phyloP scores from a whole-genome alignment of 441 rosid genomes.

The Omphalea diandra region DNA sequence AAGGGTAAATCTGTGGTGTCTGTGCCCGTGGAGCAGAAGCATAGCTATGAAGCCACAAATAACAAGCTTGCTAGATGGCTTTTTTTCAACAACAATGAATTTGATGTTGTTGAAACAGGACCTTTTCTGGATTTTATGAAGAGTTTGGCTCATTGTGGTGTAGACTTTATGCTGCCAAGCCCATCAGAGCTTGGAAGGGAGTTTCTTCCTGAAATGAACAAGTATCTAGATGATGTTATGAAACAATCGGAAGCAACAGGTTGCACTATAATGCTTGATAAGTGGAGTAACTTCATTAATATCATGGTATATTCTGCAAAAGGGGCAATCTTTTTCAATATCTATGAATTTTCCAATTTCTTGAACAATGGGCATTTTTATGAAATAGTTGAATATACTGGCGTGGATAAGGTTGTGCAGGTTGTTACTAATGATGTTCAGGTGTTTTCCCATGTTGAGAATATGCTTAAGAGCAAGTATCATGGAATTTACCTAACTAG shows the following conservation, averaged over 20 bases:
- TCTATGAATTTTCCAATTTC: background rate
- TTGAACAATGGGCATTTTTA: background rate
- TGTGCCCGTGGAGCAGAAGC: too few relatives aligned
- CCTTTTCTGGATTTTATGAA: background rate
- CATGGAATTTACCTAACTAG: background rate
- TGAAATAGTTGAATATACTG: background rate
- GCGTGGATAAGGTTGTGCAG: background rate
- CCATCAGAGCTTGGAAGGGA: background rate
- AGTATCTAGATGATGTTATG: background rate
- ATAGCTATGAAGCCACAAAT: background rate
- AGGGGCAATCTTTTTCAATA: background rate
- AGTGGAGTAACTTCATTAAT: background rate
- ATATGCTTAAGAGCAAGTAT: background rate
- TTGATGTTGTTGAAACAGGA: background rate
- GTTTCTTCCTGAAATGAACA: background rate
- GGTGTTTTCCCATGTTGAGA: background rate
- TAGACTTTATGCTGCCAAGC: background rate
- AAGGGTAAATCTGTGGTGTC: too few relatives aligned
- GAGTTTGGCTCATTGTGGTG: background rate
- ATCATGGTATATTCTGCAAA: background rate
- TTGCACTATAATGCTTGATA: constrained; percentile 9
- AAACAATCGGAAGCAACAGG: background rate
- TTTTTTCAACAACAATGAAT: background rate
- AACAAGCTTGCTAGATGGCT: background rate
- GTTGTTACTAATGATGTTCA: background rate